Percentiles rank a stretch among this genome's conserved stretches.
These are phyloP conservation scores for Fagopyrum tataricum DNA, from an alignment of 148 eudicot genomes.

Conservation along the genomic window DNA sequence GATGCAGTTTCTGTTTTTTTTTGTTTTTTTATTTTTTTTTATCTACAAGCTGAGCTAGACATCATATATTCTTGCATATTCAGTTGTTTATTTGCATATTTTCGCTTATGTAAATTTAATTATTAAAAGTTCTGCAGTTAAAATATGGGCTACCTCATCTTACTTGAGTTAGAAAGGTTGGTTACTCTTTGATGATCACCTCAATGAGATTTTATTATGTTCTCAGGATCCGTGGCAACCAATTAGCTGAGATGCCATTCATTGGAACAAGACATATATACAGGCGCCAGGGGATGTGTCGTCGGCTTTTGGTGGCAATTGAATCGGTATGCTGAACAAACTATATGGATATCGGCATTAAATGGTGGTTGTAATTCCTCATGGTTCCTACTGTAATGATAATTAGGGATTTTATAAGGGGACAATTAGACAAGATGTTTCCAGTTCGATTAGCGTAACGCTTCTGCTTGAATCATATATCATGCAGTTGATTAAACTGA, in stretches of 20 bases:
- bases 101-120: neutral
- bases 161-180: neutral
- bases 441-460: neutral
- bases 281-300: slow-evolving; percentile 98
- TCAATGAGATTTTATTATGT: neutral
- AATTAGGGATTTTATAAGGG: neutral
- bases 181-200: neutral
- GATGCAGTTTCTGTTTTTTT: neutral
- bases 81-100: neutral
- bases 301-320: slow-evolving; percentile 78
- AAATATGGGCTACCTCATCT: neutral
- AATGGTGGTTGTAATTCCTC: neutral
- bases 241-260: slow-evolving; percentile 96
- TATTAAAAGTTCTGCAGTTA: neutral
- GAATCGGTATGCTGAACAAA: slow-evolving; percentile 49
- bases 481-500: neutral
- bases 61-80: neutral
- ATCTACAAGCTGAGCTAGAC: neutral
- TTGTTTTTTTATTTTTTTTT: no score
- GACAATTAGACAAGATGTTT: neutral
- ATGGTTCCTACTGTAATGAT: neutral
- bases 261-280: slow-evolving; percentile 93
- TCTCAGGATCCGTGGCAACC: slow-evolving; percentile 69
- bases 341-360: neutral
- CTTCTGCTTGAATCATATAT: neutral